A percentile compares a stretch with the other conserved stretches of the same genome.
phyloP scores from a whole-genome alignment of 2,329 filamentous ascomycete genomes.

The Xylariaceae sp. region DNA sequence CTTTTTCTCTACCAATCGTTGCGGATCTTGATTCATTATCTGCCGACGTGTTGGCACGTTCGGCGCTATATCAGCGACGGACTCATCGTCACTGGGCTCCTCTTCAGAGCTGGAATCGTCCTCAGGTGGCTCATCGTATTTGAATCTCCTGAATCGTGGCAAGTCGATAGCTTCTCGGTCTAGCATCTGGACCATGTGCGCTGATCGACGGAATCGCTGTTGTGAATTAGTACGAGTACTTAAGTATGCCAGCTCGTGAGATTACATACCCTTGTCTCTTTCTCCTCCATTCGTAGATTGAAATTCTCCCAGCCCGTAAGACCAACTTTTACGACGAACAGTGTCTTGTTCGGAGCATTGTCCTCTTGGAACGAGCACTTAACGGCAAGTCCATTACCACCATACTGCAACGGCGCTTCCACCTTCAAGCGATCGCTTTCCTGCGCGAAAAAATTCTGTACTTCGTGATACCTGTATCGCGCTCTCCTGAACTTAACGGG shows the following conservation, averaged over 20 bases:
- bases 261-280: background rate
- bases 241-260: background rate
- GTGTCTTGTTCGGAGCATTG: background rate
- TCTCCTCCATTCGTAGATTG: background rate
- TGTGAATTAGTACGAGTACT: background rate
- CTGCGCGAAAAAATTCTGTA: too few species aligned
- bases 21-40: background rate
- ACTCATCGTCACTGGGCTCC: conserved; percentile 15
- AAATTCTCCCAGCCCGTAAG: background rate
- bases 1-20: background rate
- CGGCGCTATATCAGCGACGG: conserved; percentile 1
- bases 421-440: too few species aligned
- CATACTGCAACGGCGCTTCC: background rate
- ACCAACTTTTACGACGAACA: conserved; percentile 5
- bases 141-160: background rate
- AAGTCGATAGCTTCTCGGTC: conserved; percentile 2
- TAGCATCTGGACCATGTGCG: conserved; percentile 17
- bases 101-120: conserved; percentile 13
- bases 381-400: conserved; percentile 4
- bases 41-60: background rate
- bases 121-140: background rate
- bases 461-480: too few species aligned
- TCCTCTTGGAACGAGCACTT: background rate
- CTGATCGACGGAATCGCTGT: conserved; percentile 16
- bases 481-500: too few species aligned